These are phyloP conservation scores for Logfia minima DNA, from an alignment of 129 eudicot genomes.

Conservation along the genomic window DNA sequence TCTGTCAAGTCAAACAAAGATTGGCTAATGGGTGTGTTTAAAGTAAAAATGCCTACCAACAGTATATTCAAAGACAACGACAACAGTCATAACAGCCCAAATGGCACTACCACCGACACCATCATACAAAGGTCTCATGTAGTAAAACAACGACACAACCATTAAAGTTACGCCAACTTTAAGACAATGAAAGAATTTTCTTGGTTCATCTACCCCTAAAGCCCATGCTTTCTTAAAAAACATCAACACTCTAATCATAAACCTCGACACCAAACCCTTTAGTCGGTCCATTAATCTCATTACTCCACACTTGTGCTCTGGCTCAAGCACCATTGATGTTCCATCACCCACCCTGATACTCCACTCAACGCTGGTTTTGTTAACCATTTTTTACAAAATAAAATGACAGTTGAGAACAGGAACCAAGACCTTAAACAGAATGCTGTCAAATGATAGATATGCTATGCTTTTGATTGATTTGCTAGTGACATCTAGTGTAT, in stretches of 20 bases:
- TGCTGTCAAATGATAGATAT: conserved; percentile 22
- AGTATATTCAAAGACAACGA: conserved; percentile 64
- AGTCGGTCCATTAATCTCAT: conserved; percentile 37
- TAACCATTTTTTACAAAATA: conserved; percentile 33
- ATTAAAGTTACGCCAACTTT: conserved; percentile 61
- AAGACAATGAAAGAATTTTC: conserved; percentile 57
- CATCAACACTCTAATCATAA: conserved; percentile 22
- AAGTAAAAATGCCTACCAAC: conserved; percentile 43
- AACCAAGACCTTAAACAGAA: background rate
- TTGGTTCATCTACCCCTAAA: conserved; percentile 64
- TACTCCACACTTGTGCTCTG: conserved; percentile 25
- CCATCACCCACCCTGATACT: conserved; percentile 46
- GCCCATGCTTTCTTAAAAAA: conserved; percentile 54
- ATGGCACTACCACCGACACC: conserved; percentile 72
- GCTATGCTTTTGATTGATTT: conserved; percentile 19
- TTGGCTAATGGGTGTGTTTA: background rate
- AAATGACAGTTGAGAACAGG: background rate
- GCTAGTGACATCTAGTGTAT: conserved; percentile 23
- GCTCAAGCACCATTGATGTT: conserved; percentile 41
- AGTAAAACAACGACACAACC: conserved; percentile 64
- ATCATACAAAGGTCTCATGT: conserved; percentile 65
- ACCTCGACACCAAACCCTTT: conserved; percentile 32
- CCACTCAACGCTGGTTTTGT: conserved; percentile 54
- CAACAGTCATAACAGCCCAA: conserved; percentile 81
- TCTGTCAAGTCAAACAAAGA: background rate